These are phyloP conservation scores for Zostera marina DNA, from an alignment of 116 monocot species.

Conservation along the genomic window DNA sequence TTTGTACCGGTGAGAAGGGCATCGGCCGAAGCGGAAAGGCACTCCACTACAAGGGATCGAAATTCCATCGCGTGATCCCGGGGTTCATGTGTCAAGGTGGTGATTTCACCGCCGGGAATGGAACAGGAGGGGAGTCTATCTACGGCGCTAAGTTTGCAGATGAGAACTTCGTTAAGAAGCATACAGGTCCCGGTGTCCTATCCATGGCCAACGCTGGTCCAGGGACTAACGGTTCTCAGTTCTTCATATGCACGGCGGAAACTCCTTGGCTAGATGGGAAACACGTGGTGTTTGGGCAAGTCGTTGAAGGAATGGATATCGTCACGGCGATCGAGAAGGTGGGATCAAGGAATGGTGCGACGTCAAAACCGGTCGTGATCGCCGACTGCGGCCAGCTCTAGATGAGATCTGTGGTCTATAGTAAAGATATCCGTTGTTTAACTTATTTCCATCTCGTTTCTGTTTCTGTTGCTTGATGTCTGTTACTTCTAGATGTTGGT, in stretches of 20 bases:
- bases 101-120: slow-evolving; percentile 76
- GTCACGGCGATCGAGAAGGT: slow-evolving; percentile 16
- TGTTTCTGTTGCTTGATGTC: too few species aligned
- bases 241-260: slow-evolving; percentile 69
- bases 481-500: too few species aligned
- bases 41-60: slow-evolving; percentile 68
- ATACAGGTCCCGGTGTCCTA: slow-evolving; percentile 47
- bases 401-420: neutral
- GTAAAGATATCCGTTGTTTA: too few species aligned
- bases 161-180: slow-evolving; percentile 63
- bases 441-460: too few species aligned
- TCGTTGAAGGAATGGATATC: slow-evolving; percentile 47
- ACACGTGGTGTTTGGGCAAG: slow-evolving; percentile 67
- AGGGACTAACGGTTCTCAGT: slow-evolving; percentile 72
- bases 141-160: slow-evolving; percentile 64
- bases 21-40: slow-evolving; percentile 42
- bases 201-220: slow-evolving; percentile 79
- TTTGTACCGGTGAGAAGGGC: slow-evolving; percentile 16
- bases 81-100: slow-evolving; percentile 86
- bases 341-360: slow-evolving; percentile 21
- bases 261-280: slow-evolving; percentile 68
- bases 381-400: slow-evolving; percentile 44
- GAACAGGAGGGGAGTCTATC: slow-evolving; percentile 80
- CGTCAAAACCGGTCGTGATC: slow-evolving; percentile 30
- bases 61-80: slow-evolving; percentile 78